Base-by-base conservation (phyloP, 1,284 basidiomycete genomes). In the Ceraceosorus guamensis region DNA sequence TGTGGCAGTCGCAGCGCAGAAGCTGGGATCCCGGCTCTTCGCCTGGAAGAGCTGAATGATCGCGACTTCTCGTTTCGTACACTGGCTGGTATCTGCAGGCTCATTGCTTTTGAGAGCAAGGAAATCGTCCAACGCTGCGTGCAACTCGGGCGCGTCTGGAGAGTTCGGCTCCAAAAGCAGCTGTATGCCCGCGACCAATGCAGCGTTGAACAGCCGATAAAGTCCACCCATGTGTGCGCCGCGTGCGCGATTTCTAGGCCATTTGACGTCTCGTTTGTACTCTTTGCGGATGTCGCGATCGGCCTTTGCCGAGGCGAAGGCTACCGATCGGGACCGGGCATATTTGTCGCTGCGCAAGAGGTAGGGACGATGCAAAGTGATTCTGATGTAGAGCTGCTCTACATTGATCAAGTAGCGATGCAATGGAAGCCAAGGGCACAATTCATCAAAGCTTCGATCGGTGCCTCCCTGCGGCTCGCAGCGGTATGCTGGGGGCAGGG, bases 401-500 rank as follows among this genome's bases (percentile, higher is more conserved):
- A 73, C 65, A 54, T 68, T 67, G 57, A 74, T 62, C 33, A 74
- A 50, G 53, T 71, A 70, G 1, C 72, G 67, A 43, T 73, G 71
- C 6, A 73, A 52, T 0, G 67, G 63, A 13, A 74, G 56, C 61
- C 62, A 71, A 11, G 68, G 65, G 51, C 67, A 71, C 18, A 68
- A 56, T 13, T 53, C 50, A 57, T 73, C 70, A 44, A 65, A 67
- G 10, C 53, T 60, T 34, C 63, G 63, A 59, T 72, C 66, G 45
- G 61, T 61, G 48, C 66, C 66, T 47, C 79, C 81, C 2, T 79
- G 79, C 6, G 84, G 83, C 66, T 87, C 81, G 62, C 81, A 79
- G 2, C 87, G 87, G 49, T 80, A 82, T 2, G 87, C 87, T 62
- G 87, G 85, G 6, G 91, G 91, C 18, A 93, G 80, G 54, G 79